A percentile compares a stretch with the other conserved stretches of the same genome.
Conservation (phyloP, 768 basidiomycete species). For the Trametes cubensis region DNA sequence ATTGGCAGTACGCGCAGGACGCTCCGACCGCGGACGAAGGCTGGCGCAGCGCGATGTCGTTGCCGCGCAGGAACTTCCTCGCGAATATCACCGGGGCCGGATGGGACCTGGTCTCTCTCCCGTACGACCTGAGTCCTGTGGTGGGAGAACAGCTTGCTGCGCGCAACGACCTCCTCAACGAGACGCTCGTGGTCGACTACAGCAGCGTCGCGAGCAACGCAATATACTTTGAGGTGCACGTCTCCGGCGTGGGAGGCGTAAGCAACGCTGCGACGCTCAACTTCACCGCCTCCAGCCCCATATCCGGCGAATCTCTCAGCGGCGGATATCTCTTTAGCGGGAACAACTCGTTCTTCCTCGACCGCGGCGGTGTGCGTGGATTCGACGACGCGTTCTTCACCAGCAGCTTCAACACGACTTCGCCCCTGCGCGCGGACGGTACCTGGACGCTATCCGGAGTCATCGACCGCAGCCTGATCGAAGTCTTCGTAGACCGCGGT, state of each 20-base stretch:
- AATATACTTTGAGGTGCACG: constrained; percentile 16
- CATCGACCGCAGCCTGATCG: constrained; percentile 18
- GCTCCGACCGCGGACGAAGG: constrained; percentile 19
- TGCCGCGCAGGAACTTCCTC: constrained; percentile 19
- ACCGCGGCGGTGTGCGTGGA: constrained; percentile 13
- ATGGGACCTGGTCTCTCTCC: constrained; percentile 16
- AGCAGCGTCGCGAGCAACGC: constrained; percentile 11
- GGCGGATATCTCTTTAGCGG: constrained; percentile 16
- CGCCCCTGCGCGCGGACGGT: constrained; percentile 15
- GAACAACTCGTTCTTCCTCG: constrained; percentile 16
- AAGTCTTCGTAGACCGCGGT: constrained; percentile 19
- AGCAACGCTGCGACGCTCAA: constrained; percentile 11
- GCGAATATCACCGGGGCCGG: constrained; percentile 8
- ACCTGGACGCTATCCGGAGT: constrained; percentile 17
- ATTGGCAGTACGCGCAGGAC: constrained; percentile 18
- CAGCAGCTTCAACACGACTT: constrained; percentile 9
- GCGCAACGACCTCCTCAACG: constrained; percentile 1
- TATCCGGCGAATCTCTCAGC: constrained; percentile 13
- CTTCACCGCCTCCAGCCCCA: constrained; percentile 14
- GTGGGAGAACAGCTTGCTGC: constrained; percentile 11
- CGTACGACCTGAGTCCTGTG: constrained; percentile 13
- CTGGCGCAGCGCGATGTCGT: constrained; percentile 21
- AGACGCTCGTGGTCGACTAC: constrained; percentile 11
- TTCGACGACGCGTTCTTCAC: constrained; percentile 16
- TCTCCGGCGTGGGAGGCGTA: constrained; percentile 4